Conservation (phyloP, 1,139 yeast species). For the Wickerhamomyces sp. region DNA sequence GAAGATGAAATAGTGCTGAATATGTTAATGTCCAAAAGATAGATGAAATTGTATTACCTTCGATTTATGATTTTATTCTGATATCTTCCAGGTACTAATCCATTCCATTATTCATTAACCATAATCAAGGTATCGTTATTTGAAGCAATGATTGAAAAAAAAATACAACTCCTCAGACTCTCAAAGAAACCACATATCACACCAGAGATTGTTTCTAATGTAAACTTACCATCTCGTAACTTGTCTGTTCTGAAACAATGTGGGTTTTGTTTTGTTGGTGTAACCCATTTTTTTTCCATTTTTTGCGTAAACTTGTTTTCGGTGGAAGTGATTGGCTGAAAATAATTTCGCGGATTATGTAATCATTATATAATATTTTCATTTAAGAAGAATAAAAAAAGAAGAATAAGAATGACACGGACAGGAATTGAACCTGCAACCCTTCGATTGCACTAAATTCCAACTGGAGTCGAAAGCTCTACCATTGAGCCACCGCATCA, state of each 20-base stretch:
- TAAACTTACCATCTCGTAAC: constrained; percentile 11
- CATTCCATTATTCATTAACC: no score
- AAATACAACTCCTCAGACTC: no score
- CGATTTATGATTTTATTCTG: no score
- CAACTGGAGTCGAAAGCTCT: constrained; percentile 79
- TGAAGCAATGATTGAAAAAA: no score
- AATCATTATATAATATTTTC: constrained; percentile 1
- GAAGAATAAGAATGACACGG: constrained; percentile 49
- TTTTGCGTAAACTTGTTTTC: constrained; percentile 22
- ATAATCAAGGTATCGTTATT: no score
- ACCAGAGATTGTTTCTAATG: no score
- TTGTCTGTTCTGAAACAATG: not conserved
- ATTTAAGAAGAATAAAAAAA: constrained; percentile 4
- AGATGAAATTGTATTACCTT: no score
- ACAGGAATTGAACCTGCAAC: constrained; percentile 78
- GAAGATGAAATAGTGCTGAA: no score
- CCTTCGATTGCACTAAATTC: constrained; percentile 50
- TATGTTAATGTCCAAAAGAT: no score
- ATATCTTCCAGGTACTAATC: no score
- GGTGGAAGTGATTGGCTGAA: constrained; percentile 21
- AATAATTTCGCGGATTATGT: not conserved
- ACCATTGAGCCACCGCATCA: constrained; percentile 83
- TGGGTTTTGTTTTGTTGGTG: constrained; percentile 1
- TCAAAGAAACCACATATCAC: no score
- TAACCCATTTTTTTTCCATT: constrained; percentile 7